Base-by-base conservation (phyloP, 192 early-diverging fungal genomes). In the Gryganskiella cystojenkinii region DNA sequence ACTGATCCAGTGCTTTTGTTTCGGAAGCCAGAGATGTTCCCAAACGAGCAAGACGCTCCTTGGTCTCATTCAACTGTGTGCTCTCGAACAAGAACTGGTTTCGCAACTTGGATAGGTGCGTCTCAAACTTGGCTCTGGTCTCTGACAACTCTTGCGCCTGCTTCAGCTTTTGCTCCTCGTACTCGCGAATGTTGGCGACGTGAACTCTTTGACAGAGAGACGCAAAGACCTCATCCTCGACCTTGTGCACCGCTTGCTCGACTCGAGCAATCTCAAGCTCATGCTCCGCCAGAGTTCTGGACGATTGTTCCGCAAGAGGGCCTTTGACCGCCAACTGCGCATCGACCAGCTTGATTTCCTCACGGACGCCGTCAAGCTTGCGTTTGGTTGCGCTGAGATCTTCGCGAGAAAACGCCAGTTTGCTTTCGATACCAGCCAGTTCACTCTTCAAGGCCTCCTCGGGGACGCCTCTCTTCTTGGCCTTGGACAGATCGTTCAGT, bases 151-250 rank as follows among this genome's bases (percentile, higher is more conserved):
- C 92, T 61, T 92, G 89, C 2, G 93, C 81, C 4, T 91, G 70
- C 15, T 85, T 85, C 17, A 94, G 81, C 46, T 92, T 90, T 27
- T 86, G 81, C 20, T 87, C 87, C 71, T 99, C 96, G 71, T 96
- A 98, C 61, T 94, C 96, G 5, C 94, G 91, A 62, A 98, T 90
- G 62, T 89, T 92, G 10, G 80, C 46, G 2, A 98, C 90, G 3
- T 86, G 83, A n/a, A 95, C 89, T 11, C 71, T 62, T 33, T 53
- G 49, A 79, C 98, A 98, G 56, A 99, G 96, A 1, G 81, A 83
- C 1, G 83, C 85, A 86, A 99, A 99, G 7, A 95, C 81, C 17
- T 82, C 70, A 59, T 92, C 89, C 43, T 91, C 90, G 25, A 86
- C 82, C 22, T 70, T 60, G 25, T 81, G 79, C 45, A 93, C 86